A percentile compares a stretch with the other conserved stretches of the same genome.
Evolutionary conservation across 148 eudicot genomes (phyloP).

Genomic region (Hydrangea macrophylla): DNA sequence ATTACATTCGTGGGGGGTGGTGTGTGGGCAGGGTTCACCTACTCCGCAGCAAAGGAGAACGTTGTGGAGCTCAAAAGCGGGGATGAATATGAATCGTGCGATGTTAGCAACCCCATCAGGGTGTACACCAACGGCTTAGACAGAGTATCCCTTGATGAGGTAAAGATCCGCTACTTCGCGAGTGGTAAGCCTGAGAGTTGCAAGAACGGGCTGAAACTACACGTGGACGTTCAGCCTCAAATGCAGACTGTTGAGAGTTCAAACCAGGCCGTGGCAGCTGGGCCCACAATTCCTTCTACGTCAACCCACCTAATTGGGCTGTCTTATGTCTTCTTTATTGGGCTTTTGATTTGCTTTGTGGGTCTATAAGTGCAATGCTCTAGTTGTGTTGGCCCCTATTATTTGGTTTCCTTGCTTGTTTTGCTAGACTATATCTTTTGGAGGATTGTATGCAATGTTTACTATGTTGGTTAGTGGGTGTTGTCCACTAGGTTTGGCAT

Average conservation of each 20-base stretch:
- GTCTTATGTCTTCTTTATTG: constrained; percentile 10
- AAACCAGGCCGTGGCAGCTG: constrained; percentile 14
- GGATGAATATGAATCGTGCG: constrained; percentile 64
- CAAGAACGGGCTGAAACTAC: constrained; percentile 69
- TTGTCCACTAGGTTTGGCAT: too few species aligned
- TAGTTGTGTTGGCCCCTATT: not conserved
- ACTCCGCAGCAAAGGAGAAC: constrained; percentile 55
- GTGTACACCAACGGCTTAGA: constrained; percentile 61
- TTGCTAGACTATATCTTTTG: not conserved
- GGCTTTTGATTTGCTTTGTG: constrained; percentile 23
- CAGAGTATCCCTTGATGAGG: constrained; percentile 41
- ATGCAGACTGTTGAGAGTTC: not conserved
- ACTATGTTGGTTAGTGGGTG: too few species aligned
- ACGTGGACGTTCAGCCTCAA: constrained; percentile 47
- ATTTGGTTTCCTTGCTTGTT: not conserved
- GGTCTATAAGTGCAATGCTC: constrained; percentile 4
- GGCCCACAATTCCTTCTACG: constrained; percentile 30
- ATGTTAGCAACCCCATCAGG: constrained; percentile 62
- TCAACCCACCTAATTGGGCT: constrained; percentile 16
- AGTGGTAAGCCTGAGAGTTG: constrained; percentile 60
- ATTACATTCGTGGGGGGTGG: not conserved
- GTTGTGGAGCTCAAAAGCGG: constrained; percentile 61
- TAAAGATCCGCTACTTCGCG: constrained; percentile 71
- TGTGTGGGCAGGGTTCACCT: constrained; percentile 57
- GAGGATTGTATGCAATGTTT: not conserved